Evolutionary conservation across 306 rosid genomes (phyloP), one percentile per base, ranked within the genome.

Genomic region (Clitoria ternatea): DNA sequence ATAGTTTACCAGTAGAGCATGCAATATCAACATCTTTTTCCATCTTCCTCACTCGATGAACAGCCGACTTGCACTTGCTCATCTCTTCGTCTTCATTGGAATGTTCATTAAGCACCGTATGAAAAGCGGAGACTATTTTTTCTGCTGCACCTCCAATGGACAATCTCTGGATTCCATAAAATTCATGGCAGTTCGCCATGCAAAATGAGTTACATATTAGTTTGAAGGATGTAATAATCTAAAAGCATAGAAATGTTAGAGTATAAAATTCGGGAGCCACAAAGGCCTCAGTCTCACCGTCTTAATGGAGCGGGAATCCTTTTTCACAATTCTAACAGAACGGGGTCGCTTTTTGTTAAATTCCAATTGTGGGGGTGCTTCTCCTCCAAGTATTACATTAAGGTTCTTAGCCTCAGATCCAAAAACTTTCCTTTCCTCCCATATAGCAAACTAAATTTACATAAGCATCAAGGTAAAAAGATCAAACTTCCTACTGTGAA

Each of bases 381-480:
- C 89, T 72, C 80, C 86, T 79, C 96, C 96, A 59, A 92, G 90
- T 79, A 92, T 81, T 59, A 90, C 77, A 32, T 76, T 82, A 60
- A 92, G 89, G 75, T 82, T 84, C 61, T 61, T 71, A 3, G 86
- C 81, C 33, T 83, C 86, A 56, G 96, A 84, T 24, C 89, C 96
- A 77, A 92, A 92, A 45, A 92, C 98, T 74, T 68, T 86, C 78
- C 98, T 90, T 42, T 90, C 85, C 67, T 92, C 96, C 98, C 98
- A 92, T 80, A 92, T 92, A 55, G 69, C 82, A 66, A 92, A 89
- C 98, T 92, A 80, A 62, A 19, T 47, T 19, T 42, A 62, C 8
- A 49, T 23, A 85, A 75, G 61, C 66, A 37, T 22, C 49, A 57
- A 53, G 23, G 61, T 71, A 78, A 74, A 66, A 64, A 17, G 37